Conservation (phyloP, 176 grass and related monocot species). For the Chrysopogon serrulatus region DNA sequence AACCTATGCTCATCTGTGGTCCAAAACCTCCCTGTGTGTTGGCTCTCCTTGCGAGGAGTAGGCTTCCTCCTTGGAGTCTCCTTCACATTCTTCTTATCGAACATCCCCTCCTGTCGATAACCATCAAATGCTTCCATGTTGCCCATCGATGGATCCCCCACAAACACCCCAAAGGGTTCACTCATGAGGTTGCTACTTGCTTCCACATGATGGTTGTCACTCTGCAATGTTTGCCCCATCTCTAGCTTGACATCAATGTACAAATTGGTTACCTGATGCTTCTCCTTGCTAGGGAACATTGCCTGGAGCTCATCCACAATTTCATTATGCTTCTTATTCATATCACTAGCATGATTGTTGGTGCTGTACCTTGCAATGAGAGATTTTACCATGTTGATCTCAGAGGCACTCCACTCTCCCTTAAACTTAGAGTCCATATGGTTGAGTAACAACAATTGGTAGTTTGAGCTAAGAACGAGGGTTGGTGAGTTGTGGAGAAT, state of each 20-base stretch:
- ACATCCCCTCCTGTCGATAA: background rate
- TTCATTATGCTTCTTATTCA: constrained; percentile 3
- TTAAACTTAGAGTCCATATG: background rate
- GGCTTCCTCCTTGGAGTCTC: background rate
- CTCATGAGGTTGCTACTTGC: background rate
- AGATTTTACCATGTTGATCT: background rate
- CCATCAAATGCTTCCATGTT: background rate
- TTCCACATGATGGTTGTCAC: background rate
- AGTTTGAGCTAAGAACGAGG: background rate
- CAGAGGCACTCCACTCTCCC: background rate
- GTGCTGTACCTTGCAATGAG: background rate
- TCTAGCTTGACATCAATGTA: constrained; percentile 6
- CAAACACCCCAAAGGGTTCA: background rate
- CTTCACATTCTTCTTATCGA: background rate
- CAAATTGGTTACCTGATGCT: background rate
- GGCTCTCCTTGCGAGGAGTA: background rate
- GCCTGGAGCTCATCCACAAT: background rate
- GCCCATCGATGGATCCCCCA: background rate
- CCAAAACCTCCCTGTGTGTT: constrained; percentile 1
- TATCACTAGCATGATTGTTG: background rate
- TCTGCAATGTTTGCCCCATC: background rate
- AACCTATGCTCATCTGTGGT: constrained; percentile 10
- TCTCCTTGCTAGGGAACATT: constrained; percentile 10
- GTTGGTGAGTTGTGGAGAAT: background rate
- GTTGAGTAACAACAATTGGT: background rate